Conservation (phyloP, 1,284 basidiomycete genomes). For the Leccinum solheimii region DNA sequence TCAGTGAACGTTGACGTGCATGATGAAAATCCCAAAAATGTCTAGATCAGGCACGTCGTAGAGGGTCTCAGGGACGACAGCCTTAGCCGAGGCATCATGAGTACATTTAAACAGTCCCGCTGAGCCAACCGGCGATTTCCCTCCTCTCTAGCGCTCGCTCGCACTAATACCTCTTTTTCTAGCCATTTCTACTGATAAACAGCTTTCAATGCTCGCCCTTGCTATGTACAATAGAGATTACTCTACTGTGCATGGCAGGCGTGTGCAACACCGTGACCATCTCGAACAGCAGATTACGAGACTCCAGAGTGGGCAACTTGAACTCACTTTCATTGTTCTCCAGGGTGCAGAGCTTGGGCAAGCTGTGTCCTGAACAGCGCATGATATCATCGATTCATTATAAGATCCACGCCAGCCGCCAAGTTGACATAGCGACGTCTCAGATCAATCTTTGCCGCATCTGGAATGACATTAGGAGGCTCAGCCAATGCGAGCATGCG, state of each 20-base stretch:
- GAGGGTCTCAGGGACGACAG: background rate
- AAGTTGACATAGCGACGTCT: constrained; percentile 9
- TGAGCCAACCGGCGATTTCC: background rate
- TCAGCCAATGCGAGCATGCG: background rate
- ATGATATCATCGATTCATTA: background rate
- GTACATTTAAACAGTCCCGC: background rate
- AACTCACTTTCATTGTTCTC: background rate
- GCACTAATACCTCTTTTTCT: background rate
- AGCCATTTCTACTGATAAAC: background rate
- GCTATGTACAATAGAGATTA: constrained; percentile 26
- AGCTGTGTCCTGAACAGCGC: no score
- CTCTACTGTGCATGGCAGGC: constrained; percentile 31
- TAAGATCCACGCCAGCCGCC: background rate
- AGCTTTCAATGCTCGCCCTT: constrained; percentile 28
- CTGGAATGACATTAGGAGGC: background rate
- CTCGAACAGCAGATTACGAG: background rate
- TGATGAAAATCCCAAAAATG: no score
- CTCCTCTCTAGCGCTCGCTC: background rate
- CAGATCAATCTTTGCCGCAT: background rate
- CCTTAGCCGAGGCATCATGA: background rate
- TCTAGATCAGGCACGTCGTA: background rate
- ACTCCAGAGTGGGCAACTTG: constrained; percentile 1
- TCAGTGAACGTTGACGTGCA: background rate
- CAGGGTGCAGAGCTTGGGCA: background rate
- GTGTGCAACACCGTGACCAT: constrained; percentile 23